These are phyloP conservation scores for Isochrysis galbana DNA, from an alignment of 78 protist species.

Conservation along the genomic window DNA sequence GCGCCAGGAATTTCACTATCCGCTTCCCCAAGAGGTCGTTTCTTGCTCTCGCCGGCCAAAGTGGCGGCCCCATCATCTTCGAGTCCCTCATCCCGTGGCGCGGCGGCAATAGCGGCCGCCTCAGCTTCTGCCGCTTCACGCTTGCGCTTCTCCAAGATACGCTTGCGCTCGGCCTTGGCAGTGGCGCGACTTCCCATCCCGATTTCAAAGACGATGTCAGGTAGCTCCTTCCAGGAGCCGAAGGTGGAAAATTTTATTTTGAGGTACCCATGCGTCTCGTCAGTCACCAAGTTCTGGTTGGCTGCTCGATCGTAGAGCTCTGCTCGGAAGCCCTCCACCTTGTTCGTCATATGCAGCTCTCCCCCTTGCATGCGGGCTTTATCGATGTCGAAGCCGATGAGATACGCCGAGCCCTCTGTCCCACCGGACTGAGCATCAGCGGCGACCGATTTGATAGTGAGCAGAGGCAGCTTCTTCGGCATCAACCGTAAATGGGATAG, in stretches of 20 bases:
- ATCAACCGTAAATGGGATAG: neutral
- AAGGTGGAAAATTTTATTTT: neutral
- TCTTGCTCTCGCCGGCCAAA: too few species aligned
- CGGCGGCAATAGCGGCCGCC: neutral
- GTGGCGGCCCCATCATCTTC: too few species aligned
- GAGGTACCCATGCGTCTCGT: neutral
- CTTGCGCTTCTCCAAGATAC: neutral
- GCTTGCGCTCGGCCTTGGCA: neutral
- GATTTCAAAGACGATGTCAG: neutral
- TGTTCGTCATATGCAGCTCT: neutral
- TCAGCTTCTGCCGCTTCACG: neutral
- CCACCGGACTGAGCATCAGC: neutral
- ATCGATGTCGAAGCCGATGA: constrained; percentile 4
- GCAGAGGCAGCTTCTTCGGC: constrained; percentile 5
- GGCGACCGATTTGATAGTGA: neutral
- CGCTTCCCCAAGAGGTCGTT: too few species aligned
- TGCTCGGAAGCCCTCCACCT: neutral
- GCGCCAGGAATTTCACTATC: too few species aligned
- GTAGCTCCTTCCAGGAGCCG: constrained; percentile 1
- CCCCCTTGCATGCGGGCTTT: neutral
- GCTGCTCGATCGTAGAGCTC: neutral
- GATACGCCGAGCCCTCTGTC: neutral
- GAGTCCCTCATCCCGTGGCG: too few species aligned
- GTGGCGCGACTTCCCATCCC: neutral
- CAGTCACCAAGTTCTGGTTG: neutral